These are phyloP conservation scores for Cercophora scortea DNA, from an alignment of 495 filamentous ascomycete genomes.

Conservation along the genomic window DNA sequence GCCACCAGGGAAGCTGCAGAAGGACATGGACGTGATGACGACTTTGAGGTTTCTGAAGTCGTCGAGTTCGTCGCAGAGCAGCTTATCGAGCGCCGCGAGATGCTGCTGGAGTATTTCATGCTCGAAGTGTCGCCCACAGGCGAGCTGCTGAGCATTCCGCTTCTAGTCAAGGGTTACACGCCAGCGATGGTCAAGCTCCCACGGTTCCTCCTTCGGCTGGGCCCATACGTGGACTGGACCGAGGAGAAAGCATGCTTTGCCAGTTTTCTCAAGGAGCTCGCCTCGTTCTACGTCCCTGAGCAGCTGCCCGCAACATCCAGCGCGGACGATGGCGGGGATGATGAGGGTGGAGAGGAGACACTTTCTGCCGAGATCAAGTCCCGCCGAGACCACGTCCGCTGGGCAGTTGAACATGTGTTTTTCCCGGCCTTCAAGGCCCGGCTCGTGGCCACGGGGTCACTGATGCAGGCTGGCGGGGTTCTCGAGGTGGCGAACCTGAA, in stretches of 20 bases:
- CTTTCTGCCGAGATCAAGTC: conserved; percentile 42
- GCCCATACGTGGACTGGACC: conserved; percentile 82
- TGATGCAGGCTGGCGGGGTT: conserved; percentile 60
- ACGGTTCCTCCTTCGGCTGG: conserved; percentile 77
- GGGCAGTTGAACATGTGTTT: conserved; percentile 61
- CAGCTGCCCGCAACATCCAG: conserved; percentile 54
- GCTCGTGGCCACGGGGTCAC: conserved; percentile 71
- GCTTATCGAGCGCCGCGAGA: conserved; percentile 68
- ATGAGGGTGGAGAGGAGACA: neutral
- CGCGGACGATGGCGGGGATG: conserved; percentile 10
- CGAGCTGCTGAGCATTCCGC: conserved; percentile 68
- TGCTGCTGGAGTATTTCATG: conserved; percentile 90
- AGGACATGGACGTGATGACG: conserved; percentile 27
- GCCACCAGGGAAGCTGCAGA: conserved; percentile 7
- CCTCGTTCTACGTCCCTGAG: conserved; percentile 86
- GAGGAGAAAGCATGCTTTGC: conserved; percentile 82
- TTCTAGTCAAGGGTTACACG: conserved; percentile 82
- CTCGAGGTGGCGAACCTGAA: conserved; percentile 91
- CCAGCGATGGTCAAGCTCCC: conserved; percentile 83
- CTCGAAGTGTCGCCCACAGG: conserved; percentile 74
- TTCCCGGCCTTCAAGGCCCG: conserved; percentile 78
- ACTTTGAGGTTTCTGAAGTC: conserved; percentile 59
- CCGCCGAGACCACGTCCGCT: conserved; percentile 50
- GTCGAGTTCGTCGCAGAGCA: conserved; percentile 50
- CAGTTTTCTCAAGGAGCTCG: conserved; percentile 79